Base-by-base conservation (phyloP, 2,329 filamentous ascomycete genomes). In the Aspergillus pseudoglaucus region DNA sequence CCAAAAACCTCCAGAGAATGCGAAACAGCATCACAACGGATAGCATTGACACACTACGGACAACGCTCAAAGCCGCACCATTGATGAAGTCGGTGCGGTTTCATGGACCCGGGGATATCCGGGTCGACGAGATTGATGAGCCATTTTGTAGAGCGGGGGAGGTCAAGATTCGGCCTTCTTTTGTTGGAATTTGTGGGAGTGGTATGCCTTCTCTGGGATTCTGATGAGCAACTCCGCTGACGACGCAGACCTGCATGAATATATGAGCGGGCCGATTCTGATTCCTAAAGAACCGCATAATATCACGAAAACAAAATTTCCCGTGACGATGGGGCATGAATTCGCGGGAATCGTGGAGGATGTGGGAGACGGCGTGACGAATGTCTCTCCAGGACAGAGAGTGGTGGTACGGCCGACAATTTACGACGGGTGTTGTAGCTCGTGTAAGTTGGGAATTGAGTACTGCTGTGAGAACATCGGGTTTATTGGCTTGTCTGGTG, bases 301-400 rank as follows among this genome's bases (percentile, higher is more conserved):
- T 2, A 63, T 84, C 18, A 85, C 81, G 0, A 69, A 74, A 27
- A 78, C 79, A 48, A 71, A 68, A 1, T 72, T 80, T 32, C 83
- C 82, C 3, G 72, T 84, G 8, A 81, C 75, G 0, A 69, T 85
- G 8, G 83, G 83, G 22, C 83, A 86, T 58, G 83, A 86, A 59
- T 82, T 85, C 62, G 78, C 75, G 3, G 83, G 82, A 9, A 73
- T 75, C 2, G 69, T 86, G 27, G 71, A 75, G 9, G 79, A 83
- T 53, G 66, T 85, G n/a, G 82, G 82, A 0, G 57, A 68, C 0
- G 72, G 66, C 1, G 75, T 81, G 4, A 56, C 54, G 17, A 47
- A 50, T 57, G 66, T 84, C 85, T 51, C 67, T 6, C 48, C 47
- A 4, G 56, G 56, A 15, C 51, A 57, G 32, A 48, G 72, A 15